Evolutionary conservation across 805 yeast species (phyloP).

Genomic region (Myxozyma sirexii): DNA sequence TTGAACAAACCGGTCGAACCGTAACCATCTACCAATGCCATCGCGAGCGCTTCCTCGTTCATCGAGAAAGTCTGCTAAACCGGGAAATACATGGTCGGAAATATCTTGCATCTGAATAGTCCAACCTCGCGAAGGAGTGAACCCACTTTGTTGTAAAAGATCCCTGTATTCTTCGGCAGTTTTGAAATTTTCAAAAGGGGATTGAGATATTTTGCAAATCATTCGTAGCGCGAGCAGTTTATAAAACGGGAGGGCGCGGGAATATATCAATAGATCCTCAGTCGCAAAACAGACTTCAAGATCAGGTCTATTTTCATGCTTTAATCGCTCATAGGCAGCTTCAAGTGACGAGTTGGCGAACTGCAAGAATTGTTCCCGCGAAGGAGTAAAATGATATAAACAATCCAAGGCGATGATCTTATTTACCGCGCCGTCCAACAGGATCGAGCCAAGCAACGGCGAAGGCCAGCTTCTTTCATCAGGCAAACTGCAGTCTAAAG

Average conservation of each 20-base stretch:
- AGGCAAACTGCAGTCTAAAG: slow-evolving; percentile 22
- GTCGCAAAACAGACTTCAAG: slow-evolving; percentile 24
- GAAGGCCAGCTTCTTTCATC: slow-evolving; percentile 17
- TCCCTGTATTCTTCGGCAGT: slow-evolving; percentile 8
- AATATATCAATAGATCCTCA: slow-evolving; percentile 16
- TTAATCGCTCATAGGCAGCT: slow-evolving; percentile 2
- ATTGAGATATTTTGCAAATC: slow-evolving; percentile 6
- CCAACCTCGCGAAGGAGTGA: slow-evolving; percentile 18
- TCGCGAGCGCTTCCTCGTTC: slow-evolving; percentile 2
- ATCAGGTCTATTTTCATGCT: neutral
- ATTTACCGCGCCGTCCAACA: slow-evolving; percentile 8
- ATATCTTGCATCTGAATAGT: slow-evolving; percentile 18
- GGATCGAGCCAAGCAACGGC: neutral
- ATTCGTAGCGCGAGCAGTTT: slow-evolving; percentile 3
- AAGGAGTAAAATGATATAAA: slow-evolving; percentile 22
- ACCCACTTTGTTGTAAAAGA: slow-evolving; percentile 15
- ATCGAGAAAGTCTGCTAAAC: slow-evolving; percentile 17
- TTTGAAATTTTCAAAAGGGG: slow-evolving; percentile 24
- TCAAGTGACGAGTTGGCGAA: slow-evolving; percentile 18
- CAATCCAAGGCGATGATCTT: slow-evolving; percentile 31
- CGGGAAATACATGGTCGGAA: slow-evolving; percentile 25
- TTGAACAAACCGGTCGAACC: slow-evolving; percentile 10
- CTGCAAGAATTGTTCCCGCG: slow-evolving; percentile 14
- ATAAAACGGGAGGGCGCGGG: neutral
- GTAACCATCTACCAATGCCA: slow-evolving; percentile 10